Evolutionary conservation across 768 basidiomycete genomes (phyloP).

Genomic region (Termitomyces sp.): DNA sequence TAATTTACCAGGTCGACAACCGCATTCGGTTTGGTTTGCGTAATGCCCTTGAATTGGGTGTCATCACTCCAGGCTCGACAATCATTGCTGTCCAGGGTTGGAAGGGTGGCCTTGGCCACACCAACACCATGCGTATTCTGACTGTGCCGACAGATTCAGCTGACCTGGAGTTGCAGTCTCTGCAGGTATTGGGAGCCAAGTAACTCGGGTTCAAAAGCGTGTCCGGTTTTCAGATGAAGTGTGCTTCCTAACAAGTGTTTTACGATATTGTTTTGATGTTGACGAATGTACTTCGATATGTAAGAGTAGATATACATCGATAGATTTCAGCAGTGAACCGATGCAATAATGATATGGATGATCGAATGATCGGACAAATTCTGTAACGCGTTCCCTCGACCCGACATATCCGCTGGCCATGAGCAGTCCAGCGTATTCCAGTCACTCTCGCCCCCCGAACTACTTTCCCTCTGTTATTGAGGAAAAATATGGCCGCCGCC

Average conservation of each 20-base stretch:
- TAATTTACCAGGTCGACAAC: slow-evolving; percentile 66
- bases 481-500: slow-evolving; percentile 57
- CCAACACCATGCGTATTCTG: slow-evolving; percentile 83
- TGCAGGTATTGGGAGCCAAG: slow-evolving; percentile 26
- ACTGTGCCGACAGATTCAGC: slow-evolving; percentile 77
- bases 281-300: background rate
- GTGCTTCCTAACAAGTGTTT: background rate
- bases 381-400: background rate
- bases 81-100: slow-evolving; percentile 98
- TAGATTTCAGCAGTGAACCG: background rate
- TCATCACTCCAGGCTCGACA: slow-evolving; percentile 85
- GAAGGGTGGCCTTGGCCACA: slow-evolving; percentile 97
- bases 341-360: background rate
- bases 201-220: background rate
- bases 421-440: slow-evolving; percentile 2
- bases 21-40: slow-evolving; percentile 86
- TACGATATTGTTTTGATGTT: background rate
- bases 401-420: background rate
- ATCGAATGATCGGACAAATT: background rate
- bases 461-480: slow-evolving; percentile 43
- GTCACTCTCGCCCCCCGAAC: slow-evolving; percentile 20
- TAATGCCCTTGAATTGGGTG: slow-evolving; percentile 74
- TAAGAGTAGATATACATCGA: background rate
- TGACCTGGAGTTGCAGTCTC: slow-evolving; percentile 69
- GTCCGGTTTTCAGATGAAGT: background rate